A percentile compares a stretch with the other conserved stretches of the same genome.
Conservation (phyloP, 805 yeast genomes). For the Kuraishia piskuri region DNA sequence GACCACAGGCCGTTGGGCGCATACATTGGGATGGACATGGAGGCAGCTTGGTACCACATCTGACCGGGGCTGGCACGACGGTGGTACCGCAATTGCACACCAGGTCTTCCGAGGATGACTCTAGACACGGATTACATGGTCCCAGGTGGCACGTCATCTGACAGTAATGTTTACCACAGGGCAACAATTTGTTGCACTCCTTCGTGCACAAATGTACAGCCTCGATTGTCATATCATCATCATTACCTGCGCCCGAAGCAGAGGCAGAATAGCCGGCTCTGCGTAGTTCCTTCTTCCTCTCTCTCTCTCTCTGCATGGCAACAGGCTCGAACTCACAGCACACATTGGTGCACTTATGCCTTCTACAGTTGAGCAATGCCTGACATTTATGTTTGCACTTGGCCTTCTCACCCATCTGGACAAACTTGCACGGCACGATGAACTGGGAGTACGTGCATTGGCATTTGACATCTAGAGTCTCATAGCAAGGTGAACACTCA, state of each 20-base stretch:
- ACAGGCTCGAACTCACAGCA: constrained; percentile 66
- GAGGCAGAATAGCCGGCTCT: constrained; percentile 21
- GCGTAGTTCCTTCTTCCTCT: constrained; percentile 39
- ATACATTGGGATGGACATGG: constrained; percentile 60
- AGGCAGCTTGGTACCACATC: constrained; percentile 70
- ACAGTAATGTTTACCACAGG: constrained; percentile 65
- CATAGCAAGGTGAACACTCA: constrained; percentile 59
- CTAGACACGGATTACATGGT: constrained; percentile 71
- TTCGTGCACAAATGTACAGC: constrained; percentile 66
- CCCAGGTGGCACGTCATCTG: constrained; percentile 71
- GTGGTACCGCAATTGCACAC: constrained; percentile 79
- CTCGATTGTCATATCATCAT: constrained; percentile 55
- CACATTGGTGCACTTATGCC: constrained; percentile 60
- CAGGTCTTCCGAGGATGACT: constrained; percentile 71
- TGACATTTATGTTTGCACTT: constrained; percentile 65
- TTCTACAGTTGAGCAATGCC: constrained; percentile 67
- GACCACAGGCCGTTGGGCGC: constrained; percentile 58
- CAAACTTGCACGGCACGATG: constrained; percentile 54
- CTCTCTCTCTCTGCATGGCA: constrained; percentile 51
- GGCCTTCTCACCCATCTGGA: constrained; percentile 44
- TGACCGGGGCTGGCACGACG: constrained; percentile 68
- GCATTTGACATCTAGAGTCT: constrained; percentile 44
- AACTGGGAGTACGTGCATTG: constrained; percentile 51
- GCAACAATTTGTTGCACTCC: constrained; percentile 50
- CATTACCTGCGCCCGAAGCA: constrained; percentile 19